Percentiles rank a stretch among this genome's conserved stretches.
phyloP scores from a whole-genome alignment of 2,329 filamentous ascomycete species.

The Emydomyces testavorans region DNA sequence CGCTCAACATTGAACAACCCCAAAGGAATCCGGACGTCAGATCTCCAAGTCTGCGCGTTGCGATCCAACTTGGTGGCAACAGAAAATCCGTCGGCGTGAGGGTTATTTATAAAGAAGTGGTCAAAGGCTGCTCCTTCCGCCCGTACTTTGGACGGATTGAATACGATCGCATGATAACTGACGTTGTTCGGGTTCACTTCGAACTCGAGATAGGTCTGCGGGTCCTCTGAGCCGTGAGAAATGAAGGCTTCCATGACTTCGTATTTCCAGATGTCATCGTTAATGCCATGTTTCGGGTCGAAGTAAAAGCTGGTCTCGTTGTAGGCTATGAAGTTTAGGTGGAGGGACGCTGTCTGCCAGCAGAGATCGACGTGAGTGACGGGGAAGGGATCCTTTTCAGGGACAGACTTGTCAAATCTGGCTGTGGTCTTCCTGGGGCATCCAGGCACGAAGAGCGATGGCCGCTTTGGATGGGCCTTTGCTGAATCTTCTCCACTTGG shows the following conservation, averaged over 20 bases:
- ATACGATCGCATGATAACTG: slow-evolving; percentile 43
- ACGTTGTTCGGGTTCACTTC: slow-evolving; percentile 43
- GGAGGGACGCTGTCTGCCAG: slow-evolving; percentile 34
- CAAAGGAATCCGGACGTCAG: slow-evolving; percentile 36
- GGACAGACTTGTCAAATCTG: slow-evolving; percentile 32
- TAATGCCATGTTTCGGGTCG: slow-evolving; percentile 30
- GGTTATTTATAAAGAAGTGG: slow-evolving; percentile 34
- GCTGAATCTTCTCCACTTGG: neutral
- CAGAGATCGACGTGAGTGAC: slow-evolving; percentile 39
- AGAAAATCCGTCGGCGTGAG: slow-evolving; percentile 34
- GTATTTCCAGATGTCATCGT: slow-evolving; percentile 40
- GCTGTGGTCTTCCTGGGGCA: slow-evolving; percentile 11
- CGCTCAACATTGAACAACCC: slow-evolving; percentile 41
- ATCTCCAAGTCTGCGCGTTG: slow-evolving; percentile 32
- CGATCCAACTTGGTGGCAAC: slow-evolving; percentile 33
- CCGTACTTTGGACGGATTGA: slow-evolving; percentile 41
- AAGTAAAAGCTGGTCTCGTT: slow-evolving; percentile 41
- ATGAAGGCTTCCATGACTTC: slow-evolving; percentile 45
- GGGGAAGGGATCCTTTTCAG: slow-evolving; percentile 34
- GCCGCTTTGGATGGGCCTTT: neutral
- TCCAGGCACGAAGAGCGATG: slow-evolving; percentile 7
- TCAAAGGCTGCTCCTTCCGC: slow-evolving; percentile 36
- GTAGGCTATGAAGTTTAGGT: slow-evolving; percentile 37
- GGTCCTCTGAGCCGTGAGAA: slow-evolving; percentile 37
- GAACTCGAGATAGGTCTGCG: slow-evolving; percentile 42